Percentiles rank a stretch among this genome's conserved stretches.
Evolutionary conservation across 768 basidiomycete genomes (phyloP).

Genomic region (Tulasnella calospora): DNA sequence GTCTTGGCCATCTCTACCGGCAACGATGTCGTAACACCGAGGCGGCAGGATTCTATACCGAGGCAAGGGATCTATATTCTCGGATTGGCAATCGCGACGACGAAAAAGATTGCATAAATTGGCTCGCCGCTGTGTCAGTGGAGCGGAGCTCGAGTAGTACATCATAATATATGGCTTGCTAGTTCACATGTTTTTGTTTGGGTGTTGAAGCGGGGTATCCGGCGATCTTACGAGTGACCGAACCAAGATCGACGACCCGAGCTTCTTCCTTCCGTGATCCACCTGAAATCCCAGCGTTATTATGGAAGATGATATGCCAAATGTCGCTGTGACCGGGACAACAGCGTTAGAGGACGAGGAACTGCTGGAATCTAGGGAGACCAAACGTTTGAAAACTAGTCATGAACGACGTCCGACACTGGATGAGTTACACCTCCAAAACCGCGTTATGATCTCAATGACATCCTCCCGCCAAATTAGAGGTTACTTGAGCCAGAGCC

Average conservation of each 20-base stretch:
- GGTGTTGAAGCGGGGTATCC: not conserved
- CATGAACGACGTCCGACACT: not conserved
- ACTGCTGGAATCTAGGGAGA: not conserved
- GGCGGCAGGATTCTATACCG: no score
- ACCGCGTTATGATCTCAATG: conserved; percentile 27
- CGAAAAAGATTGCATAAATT: no score
- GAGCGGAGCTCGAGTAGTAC: no score
- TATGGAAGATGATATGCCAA: not conserved
- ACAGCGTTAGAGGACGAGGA: not conserved
- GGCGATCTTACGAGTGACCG: not conserved
- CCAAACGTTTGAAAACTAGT: not conserved
- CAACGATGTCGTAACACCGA: no score
- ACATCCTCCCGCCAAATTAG: conserved; percentile 59
- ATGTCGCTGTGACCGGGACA: not conserved
- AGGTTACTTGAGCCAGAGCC: conserved; percentile 31
- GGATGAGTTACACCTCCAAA: not conserved
- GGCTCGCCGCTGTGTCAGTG: no score
- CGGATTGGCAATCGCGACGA: no score
- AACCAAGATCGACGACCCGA: not conserved
- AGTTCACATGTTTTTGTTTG: no score
- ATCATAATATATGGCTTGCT: no score
- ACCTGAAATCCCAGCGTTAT: not conserved
- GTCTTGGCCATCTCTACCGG: no score
- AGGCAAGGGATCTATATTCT: no score
- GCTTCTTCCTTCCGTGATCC: not conserved